Evolutionary conservation across 1,139 yeast species (phyloP), one percentile per base, ranked within the genome.

Genomic region (Hemisphaericaspora xylanilytica): DNA sequence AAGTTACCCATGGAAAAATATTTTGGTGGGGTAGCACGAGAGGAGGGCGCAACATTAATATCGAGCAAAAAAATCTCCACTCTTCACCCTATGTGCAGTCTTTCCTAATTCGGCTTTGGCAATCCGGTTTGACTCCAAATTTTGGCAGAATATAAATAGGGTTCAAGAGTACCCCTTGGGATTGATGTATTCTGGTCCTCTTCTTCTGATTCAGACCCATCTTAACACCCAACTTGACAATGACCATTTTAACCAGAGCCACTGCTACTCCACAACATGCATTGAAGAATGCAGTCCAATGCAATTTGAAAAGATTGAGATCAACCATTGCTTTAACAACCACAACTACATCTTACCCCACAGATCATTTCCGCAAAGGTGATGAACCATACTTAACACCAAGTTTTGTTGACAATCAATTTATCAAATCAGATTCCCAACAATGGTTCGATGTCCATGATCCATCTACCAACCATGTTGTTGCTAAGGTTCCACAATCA

Each of bases 401-500:
- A 38, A 64, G 70, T 40, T 84, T 79, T 55, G 58, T 78, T 50
- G 70, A 83, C 58, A 82, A 82, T 58, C 55, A 80, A 63, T 69
- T 78, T 42, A 64, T 79, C 49, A 72, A 78, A 50, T 77, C 85
- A 25, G 71, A 67, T 33, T 64, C 87, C 12, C 51, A 59, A 15
- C 71, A 73, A 49, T 84, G 89, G 89, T 80, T 73, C 55, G 89
- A 83, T 44, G 72, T 85, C 42, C 82, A 75, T 55, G 92, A 84
- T 57, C 92, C 92, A 11, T 86, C 92, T 39, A 84, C 92, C 41
- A 79, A 83, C 59, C 57, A 68, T 46, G 76, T 83, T 33, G 80
- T 85, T 32, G 72, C 85, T 35, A 70, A 73, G 49, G 92, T 84
- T 12, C 92, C 92, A 13, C 90, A 84, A 63, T 71, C 80, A 28